Conservation (phyloP, 2,329 filamentous ascomycete genomes). For the Colletotrichum gigasporum region DNA sequence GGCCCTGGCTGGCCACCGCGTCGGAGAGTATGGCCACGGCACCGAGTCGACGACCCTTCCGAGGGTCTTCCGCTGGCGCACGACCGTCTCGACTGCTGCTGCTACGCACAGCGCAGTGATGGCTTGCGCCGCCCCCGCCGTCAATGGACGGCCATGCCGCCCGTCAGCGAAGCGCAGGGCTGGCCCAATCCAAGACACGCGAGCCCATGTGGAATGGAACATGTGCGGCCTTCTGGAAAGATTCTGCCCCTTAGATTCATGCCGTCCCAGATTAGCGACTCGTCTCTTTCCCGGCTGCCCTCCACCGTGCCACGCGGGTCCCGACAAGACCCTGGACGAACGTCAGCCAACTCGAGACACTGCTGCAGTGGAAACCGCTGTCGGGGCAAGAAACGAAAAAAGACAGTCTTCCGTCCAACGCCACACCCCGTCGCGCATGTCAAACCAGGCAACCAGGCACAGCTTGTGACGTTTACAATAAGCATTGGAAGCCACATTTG, state of each 20-base stretch:
- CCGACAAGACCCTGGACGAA: conserved; percentile 20
- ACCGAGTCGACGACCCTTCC: no score
- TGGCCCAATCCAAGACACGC: conserved; percentile 27
- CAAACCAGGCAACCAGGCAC: conserved; percentile 13
- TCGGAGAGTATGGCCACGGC: neutral
- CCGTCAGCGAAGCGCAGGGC: conserved; percentile 12
- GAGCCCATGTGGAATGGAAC: conserved; percentile 21
- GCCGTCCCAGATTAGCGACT: conserved; percentile 30
- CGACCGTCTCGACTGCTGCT: neutral
- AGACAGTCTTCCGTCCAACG: conserved; percentile 9
- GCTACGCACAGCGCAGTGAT: neutral
- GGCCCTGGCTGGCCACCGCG: neutral
- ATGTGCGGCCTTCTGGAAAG: conserved; percentile 26
- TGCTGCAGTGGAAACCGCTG: conserved; percentile 18
- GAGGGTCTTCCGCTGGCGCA: neutral
- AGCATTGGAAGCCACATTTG: conserved; percentile 4
- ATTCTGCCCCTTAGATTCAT: conserved; percentile 26
- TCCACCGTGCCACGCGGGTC: conserved; percentile 21
- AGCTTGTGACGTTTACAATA: conserved; percentile 2
- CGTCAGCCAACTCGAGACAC: conserved; percentile 16
- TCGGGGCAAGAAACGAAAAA: conserved; percentile 21
- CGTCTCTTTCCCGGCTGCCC: conserved; percentile 10
- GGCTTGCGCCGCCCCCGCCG: conserved; percentile 15
- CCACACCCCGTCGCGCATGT: conserved; percentile 5
- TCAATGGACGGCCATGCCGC: conserved; percentile 2